phyloP scores from a whole-genome alignment of 1,284 basidiomycete species.

The Moesziomyces sp. region DNA sequence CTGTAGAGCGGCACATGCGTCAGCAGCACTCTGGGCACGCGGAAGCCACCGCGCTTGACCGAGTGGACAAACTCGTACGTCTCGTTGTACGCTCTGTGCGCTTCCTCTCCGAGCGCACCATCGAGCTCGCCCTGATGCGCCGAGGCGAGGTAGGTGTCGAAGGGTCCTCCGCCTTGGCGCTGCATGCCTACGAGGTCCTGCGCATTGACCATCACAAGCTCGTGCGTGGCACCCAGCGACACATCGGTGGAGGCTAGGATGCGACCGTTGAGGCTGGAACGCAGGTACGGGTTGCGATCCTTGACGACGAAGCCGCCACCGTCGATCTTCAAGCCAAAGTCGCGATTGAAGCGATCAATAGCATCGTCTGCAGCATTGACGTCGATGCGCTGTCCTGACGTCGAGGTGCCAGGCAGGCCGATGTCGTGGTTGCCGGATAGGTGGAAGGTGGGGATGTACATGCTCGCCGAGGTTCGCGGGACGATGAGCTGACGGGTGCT shows the following conservation, averaged over 20 bases:
- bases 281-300: constrained; percentile 14
- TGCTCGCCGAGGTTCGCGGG: constrained; percentile 16
- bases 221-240: constrained; percentile 45
- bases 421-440: constrained; percentile 61
- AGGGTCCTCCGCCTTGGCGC: constrained; percentile 30
- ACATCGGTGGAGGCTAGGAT: constrained; percentile 38
- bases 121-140: constrained; percentile 38
- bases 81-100: constrained; percentile 31
- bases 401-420: constrained; percentile 34
- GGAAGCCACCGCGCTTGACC: constrained; percentile 14
- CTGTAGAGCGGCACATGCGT: constrained; percentile 56
- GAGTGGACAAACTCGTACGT: constrained; percentile 51
- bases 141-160: constrained; percentile 23
- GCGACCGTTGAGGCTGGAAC: constrained; percentile 42
- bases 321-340: constrained; percentile 30
- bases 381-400: constrained; percentile 12
- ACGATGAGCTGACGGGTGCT: constrained; percentile 26
- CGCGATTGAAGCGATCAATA: constrained; percentile 23
- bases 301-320: constrained; percentile 37
- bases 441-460: constrained; percentile 41
- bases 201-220: constrained; percentile 53
- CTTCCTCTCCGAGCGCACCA: constrained; percentile 29
- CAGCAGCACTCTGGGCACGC: constrained; percentile 48
- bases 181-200: constrained; percentile 60
- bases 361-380: constrained; percentile 29